Evolutionary conservation across 495 filamentous ascomycete genomes (phyloP), one percentile per base, ranked within the genome.

Genomic region (Niebla homalea): DNA sequence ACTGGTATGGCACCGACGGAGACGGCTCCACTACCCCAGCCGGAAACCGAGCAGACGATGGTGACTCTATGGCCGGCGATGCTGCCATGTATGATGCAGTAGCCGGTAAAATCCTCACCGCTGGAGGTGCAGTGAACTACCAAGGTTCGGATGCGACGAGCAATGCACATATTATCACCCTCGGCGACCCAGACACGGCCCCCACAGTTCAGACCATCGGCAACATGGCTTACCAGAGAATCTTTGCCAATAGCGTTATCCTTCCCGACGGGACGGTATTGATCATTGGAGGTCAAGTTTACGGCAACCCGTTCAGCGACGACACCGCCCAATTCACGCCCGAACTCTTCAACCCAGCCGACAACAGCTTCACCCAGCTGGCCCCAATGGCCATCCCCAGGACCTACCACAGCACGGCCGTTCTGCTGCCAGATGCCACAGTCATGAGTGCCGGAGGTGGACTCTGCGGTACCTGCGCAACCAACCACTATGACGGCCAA

Each of bases 401-500:
- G 12, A 73, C 60, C n/a, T 83, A 83, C 58, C 78, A 83, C 52
- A 73, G 64, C 43, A 52, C 72, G 7, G 74, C 70, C 0, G 54
- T 83, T 5, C 70, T 83, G 19, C 61, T 81, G 16, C 73, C 68
- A 1, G 76, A 81, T 48, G 78, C 62, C 10, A 75, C 67, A 1
- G 71, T 81, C 12, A 53, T 80, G 26, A 68, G 63, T 26, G 75
- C 68, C 32, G 79, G 78, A 7, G 71, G 78, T 19, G 77, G 76
- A 3, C 71, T 81, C 8, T 77, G 77, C 47, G 71, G 62, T 18
- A 62, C 61, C 50, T 77, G 74, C 59, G 56, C 63, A 2, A 65
- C 66, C 32, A 80, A 81, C 53, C 78, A 81, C 57, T 74, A 69
- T 46, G 77, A 81, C 55, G 70, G 60, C 4, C 73, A 81, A 56